A percentile compares a stretch with the other conserved stretches of the same genome.
These are phyloP conservation scores for Lepiota brunneoincarnata DNA, from an alignment of 768 basidiomycete genomes.

Conservation along the genomic window DNA sequence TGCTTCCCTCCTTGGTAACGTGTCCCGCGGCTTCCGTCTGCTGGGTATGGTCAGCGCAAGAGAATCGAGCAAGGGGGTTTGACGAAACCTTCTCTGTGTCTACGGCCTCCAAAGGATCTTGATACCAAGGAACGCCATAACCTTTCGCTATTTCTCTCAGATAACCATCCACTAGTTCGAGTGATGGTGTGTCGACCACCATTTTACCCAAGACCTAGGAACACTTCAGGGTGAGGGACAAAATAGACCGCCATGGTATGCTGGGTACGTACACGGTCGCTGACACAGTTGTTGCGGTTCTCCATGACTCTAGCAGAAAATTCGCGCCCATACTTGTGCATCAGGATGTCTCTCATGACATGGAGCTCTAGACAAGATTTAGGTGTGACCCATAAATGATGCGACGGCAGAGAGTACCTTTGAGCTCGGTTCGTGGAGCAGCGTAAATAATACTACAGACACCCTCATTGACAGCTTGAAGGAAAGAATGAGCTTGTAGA, in stretches of 20 bases:
- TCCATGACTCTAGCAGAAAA: constrained; percentile 86
- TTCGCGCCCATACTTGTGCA: constrained; percentile 95
- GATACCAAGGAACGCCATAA: constrained; percentile 72
- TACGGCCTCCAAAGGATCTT: constrained; percentile 17
- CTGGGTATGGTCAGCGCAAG: background rate
- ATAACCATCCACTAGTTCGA: constrained; percentile 83
- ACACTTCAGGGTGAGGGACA: constrained; percentile 6
- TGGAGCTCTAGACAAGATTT: constrained; percentile 67
- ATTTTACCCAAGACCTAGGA: constrained; percentile 76
- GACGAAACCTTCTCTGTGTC: constrained; percentile 7
- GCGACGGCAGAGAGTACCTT: constrained; percentile 50
- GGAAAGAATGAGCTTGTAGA: background rate
- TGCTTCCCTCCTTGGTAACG: background rate
- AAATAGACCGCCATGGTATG: background rate
- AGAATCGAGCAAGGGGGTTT: background rate
- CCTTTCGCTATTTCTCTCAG: constrained; percentile 86
- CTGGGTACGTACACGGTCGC: constrained; percentile 62
- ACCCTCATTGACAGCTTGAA: constrained; percentile 59
- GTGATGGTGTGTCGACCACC: constrained; percentile 61
- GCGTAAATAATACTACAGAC: constrained; percentile 88
- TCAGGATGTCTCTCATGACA: constrained; percentile 85
- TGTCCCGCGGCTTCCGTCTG: background rate
- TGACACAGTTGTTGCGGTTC: constrained; percentile 79
- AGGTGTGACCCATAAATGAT: constrained; percentile 1
- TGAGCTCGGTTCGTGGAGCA: constrained; percentile 87